Percentiles rank a stretch among this genome's conserved stretches.
Evolutionary conservation across 2,329 filamentous ascomycete genomes (phyloP).

Genomic region (Aspergillus ruber): DNA sequence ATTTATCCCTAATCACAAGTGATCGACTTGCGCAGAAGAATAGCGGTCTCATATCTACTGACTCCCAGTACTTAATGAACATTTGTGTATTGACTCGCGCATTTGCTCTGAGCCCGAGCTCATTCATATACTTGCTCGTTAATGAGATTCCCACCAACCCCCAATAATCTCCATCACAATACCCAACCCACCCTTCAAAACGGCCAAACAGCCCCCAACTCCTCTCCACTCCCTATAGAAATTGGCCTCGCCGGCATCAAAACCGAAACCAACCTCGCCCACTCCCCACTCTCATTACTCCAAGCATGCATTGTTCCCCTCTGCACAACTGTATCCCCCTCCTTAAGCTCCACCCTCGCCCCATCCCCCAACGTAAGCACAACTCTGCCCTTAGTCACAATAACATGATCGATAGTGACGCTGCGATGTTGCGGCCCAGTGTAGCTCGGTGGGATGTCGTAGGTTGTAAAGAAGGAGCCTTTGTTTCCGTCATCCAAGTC

Average conservation of each 20-base stretch:
- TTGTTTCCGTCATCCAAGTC: too few relatives aligned
- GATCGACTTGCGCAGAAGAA: too few relatives aligned
- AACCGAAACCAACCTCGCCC: background rate
- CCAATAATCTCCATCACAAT: too few relatives aligned
- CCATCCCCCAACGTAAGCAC: constrained; percentile 2
- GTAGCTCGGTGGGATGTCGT: background rate
- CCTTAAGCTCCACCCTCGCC: background rate
- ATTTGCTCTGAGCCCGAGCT: too few relatives aligned
- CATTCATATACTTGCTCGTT: too few relatives aligned
- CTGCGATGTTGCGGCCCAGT: background rate
- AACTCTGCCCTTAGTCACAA: background rate
- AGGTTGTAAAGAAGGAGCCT: background rate
- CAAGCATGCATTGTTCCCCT: constrained; percentile 5
- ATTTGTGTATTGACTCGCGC: too few relatives aligned
- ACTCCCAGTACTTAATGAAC: too few relatives aligned
- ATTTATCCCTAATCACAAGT: too few relatives aligned
- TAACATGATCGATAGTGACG: background rate
- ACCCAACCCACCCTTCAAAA: background rate
- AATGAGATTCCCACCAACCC: too few relatives aligned
- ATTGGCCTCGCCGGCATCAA: background rate
- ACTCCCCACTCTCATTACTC: background rate
- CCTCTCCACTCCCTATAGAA: background rate
- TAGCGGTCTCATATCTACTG: too few relatives aligned
- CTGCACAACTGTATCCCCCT: constrained; percentile 3
- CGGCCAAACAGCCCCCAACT: background rate